These are phyloP conservation scores for Artemisia argyi DNA, from an alignment of 129 eudicot species.

Conservation along the genomic window DNA sequence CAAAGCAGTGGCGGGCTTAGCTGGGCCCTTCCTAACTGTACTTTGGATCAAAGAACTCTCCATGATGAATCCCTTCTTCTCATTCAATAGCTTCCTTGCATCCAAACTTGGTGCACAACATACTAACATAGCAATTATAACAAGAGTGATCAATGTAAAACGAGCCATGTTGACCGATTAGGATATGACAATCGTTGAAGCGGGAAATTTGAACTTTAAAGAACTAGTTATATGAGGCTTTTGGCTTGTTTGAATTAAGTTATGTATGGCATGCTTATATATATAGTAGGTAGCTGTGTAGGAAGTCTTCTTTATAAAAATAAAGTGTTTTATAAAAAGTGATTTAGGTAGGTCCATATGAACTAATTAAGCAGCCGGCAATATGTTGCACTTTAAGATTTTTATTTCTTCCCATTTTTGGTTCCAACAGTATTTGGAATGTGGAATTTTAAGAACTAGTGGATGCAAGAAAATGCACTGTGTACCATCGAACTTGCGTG, in stretches of 20 bases:
- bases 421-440: conserved; percentile 17
- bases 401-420: conserved; percentile 11
- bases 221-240: conserved; percentile 21
- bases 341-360: conserved; percentile 38
- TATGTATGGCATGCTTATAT: conserved; percentile 33
- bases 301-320: conserved; percentile 17
- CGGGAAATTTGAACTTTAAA: neutral
- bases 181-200: neutral
- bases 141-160: conserved; percentile 6
- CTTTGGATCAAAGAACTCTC: conserved; percentile 18
- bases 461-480: conserved; percentile 14
- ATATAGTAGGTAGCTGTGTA: conserved; percentile 16
- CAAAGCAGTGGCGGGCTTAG: conserved; percentile 14
- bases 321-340: conserved; percentile 31
- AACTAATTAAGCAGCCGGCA: conserved; percentile 62
- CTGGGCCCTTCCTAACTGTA: conserved; percentile 22
- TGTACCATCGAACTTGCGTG: conserved; percentile 5
- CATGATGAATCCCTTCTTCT: conserved; percentile 17
- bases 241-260: conserved; percentile 25
- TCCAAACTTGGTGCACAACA: conserved; percentile 35
- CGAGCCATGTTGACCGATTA: conserved; percentile 44
- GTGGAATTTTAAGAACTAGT: conserved; percentile 17
- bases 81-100: conserved; percentile 41
- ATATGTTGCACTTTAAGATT: neutral
- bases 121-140: conserved; percentile 29